Conservation (phyloP, 2,329 filamentous ascomycete species). For the Trichophyton rubrum region DNA sequence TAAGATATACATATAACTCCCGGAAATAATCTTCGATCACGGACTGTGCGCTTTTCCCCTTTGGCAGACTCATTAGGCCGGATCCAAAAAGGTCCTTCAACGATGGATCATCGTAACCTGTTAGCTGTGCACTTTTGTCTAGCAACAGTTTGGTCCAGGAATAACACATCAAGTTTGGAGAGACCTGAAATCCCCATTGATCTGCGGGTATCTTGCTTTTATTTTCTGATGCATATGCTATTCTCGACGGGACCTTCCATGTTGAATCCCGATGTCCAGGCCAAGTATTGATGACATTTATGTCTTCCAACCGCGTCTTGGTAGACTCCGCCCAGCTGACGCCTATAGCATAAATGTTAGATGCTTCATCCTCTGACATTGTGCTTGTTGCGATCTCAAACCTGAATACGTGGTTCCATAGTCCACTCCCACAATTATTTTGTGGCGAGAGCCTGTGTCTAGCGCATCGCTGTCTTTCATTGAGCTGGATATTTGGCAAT, state of each 20-base stretch:
- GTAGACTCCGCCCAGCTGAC: slow-evolving; percentile 14
- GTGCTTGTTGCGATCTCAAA: neutral
- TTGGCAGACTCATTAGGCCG: slow-evolving; percentile 4
- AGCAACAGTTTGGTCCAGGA: slow-evolving; percentile 23
- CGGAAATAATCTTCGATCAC: slow-evolving; percentile 18
- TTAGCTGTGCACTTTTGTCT: slow-evolving; percentile 13
- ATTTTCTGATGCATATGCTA: slow-evolving; percentile 19
- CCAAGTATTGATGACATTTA: slow-evolving; percentile 17
- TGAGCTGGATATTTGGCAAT: neutral
- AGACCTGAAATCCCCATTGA: slow-evolving; percentile 20
- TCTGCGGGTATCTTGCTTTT: neutral
- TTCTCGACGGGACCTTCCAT: slow-evolving; percentile 19
- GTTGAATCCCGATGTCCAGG: slow-evolving; percentile 13
- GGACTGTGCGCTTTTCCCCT: slow-evolving; percentile 14
- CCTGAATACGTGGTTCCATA: slow-evolving; percentile 16
- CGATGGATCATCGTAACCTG: slow-evolving; percentile 16
- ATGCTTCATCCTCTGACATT: neutral
- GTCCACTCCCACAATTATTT: slow-evolving; percentile 15
- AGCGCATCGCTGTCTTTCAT: neutral
- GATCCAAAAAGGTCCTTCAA: slow-evolving; percentile 3
- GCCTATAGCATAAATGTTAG: slow-evolving; percentile 8
- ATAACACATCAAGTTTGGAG: slow-evolving; percentile 16
- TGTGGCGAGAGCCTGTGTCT: slow-evolving; percentile 4
- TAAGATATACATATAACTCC: slow-evolving; percentile 15
- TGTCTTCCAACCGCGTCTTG: slow-evolving; percentile 12